Base-by-base conservation (phyloP, 352 stramenopile genomes). In the Phytophthora pluvialis region DNA sequence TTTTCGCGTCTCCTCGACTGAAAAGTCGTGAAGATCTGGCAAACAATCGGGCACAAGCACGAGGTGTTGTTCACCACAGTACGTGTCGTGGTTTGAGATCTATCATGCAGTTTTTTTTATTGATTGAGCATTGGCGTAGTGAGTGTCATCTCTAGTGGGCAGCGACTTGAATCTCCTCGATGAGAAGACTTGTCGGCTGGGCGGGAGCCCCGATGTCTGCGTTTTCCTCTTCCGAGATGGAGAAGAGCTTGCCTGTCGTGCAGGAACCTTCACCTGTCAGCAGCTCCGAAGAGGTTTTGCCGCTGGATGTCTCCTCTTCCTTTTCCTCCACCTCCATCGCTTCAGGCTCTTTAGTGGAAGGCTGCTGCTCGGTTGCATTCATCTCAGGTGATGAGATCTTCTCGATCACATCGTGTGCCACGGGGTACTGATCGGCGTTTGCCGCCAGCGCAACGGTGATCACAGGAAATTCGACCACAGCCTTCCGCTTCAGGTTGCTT, bases 381-480 rank as follows among this genome's bases (percentile, higher is more conserved):
- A n/a, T 43, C 15, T 62, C 56, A 5, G 40, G 18, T 21, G 48
- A 60, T 12, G 54, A 54, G 9, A 94, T 48, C 5, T 78, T 49
- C 66, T 94, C 83, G 43, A 95, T 94, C 44, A 81, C 58, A 50
- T 93, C 85, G 38, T 90, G 68, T 12, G 77, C 83, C 6, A 90
- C 55, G 2, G 73, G 69, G 33, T 93, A 95, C 52, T 88, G 25
- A 21, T 77, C 72, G 1, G 80, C 69, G 31, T 91, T 75, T 4
- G 60, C 47, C 4, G 56, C 51, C 2, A 87, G 64, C 31, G 75
- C 80, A 26, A 95, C 82, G 3, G 67, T 77, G 57, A 94, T 80
- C 15, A 94, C 69, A 2, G 88, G 88, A 53, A 91, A 95, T 60
- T 95, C 88, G 6, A 95, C 81, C 8, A 95, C 57, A 3, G 79